Base-by-base conservation (phyloP, 345 rosid species). In the Populus tremula region DNA sequence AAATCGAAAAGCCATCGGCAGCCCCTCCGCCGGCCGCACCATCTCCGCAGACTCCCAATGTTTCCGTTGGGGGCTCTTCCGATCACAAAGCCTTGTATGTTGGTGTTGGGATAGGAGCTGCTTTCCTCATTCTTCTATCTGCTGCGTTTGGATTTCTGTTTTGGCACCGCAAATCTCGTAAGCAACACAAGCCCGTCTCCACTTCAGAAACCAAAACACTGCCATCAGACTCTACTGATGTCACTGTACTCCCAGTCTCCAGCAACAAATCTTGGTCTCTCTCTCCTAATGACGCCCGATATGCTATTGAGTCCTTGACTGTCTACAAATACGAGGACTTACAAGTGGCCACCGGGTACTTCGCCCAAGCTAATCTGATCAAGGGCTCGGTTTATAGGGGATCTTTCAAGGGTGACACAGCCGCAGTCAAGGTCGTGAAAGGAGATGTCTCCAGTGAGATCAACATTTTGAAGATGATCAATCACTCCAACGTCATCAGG, bases 381-480 rank as follows among this genome's bases (percentile, higher is more conserved):
- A 80, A 87, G 74, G 95, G 95, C 31, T 87, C 91, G 0, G 97
- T 93, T 43, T 93, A 88, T 73, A 87, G 71, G 61, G 97, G 93
- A 8, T 67, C 85, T 43, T 88, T 93, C 84, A 89, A 86, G 67
- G 95, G 94, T 2, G 97, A 93, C 62, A 84, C 77, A 70, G 96
- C 97, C 11, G 97, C 98, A 0, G 82, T 95, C 50, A 95, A 91
- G 88, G 90, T 93, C 23, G 79, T 95, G 88, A 93, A 89, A 79
- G 95, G 94, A 35, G 91, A 93, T 70, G 93, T 89, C 4, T 91
- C 98, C 6, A 77, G 82, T 17, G 98, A 93, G 88, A 91, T 95
- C 80, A 91, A 90, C 85, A 80, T 93, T 3, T 70, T 95, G 79
- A 93, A 91, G 89, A 89, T 82, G 86, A 90, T 91, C 65, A 93